These are phyloP conservation scores for Ilex asprella DNA, from an alignment of 257 asterid genomes.

Conservation along the genomic window DNA sequence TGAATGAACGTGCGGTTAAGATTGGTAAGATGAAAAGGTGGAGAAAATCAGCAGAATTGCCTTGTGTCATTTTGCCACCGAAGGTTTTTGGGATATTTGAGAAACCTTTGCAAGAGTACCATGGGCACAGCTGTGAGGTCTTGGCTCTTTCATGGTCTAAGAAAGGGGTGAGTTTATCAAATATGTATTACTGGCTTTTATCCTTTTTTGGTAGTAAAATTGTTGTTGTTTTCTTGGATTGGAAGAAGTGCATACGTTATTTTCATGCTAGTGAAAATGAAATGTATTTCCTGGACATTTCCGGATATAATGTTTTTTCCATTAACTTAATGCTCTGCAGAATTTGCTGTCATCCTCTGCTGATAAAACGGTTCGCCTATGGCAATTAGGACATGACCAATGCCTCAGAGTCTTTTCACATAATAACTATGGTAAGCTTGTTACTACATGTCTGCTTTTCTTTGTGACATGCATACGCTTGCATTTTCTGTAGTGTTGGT, in stretches of 20 bases:
- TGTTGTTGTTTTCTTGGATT: neutral
- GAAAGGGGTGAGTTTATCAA: slow-evolving; percentile 62
- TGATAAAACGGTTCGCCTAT: slow-evolving; percentile 83
- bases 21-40: slow-evolving; percentile 25
- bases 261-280: neutral
- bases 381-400: slow-evolving; percentile 70
- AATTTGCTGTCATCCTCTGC: slow-evolving; percentile 73
- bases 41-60: slow-evolving; percentile 55
- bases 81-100: slow-evolving; percentile 71
- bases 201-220: neutral
- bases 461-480: neutral
- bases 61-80: slow-evolving; percentile 77
- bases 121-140: slow-evolving; percentile 70
- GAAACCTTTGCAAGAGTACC: slow-evolving; percentile 76
- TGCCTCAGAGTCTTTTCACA: slow-evolving; percentile 70
- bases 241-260: neutral
- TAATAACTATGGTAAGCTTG: slow-evolving; percentile 65
- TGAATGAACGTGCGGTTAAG: slow-evolving; percentile 34
- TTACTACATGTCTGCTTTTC: neutral
- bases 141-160: slow-evolving; percentile 88
- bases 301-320: too few relatives aligned
- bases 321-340: slow-evolving; percentile 10
- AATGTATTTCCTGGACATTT: too few relatives aligned
- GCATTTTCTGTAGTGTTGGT: neutral
- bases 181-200: neutral